Base-by-base conservation (phyloP, 2,329 filamentous ascomycete genomes). In the Fusarium sp. region DNA sequence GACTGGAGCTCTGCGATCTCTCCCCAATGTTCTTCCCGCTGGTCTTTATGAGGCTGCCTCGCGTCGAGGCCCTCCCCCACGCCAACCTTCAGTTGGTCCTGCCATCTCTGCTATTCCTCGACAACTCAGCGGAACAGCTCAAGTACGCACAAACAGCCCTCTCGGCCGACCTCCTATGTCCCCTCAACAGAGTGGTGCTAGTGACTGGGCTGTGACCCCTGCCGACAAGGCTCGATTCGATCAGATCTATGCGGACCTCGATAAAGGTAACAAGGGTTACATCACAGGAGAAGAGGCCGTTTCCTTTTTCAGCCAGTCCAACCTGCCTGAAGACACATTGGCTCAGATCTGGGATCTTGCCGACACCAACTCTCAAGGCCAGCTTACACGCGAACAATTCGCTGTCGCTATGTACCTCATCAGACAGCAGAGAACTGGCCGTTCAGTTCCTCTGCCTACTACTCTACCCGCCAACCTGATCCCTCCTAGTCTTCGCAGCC, bases 371-470 rank as follows among this genome's bases (percentile, higher is more conserved):
- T 96, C 93, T 9, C 92, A 94, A 72, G 96, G 96, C 12, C 90
- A 91, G 59, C 83, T 99, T 58, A 94, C 87, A 46, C 89, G 88
- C 72, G 96, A 99, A 71, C 94, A 97, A 74, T 99, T 99, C 77
- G 94, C 96, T 0, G 94, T 99, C 46, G 95, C 96, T 54, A 97
- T 99, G 94, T 97, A 97, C 77, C 85, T 99, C 51, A 97, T 99
- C 73, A 89, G 94, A 65, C 92, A 97, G 77, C 94, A 97, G 78
- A 88, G 94, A 55, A 91, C 87, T 69, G 91, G 90, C 66, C 88
- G 89, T 59, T 77, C 82, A 33, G 81, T 81, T 40, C 83, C 88
- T 30, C 80, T 98, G 33, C 96, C 96, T 3, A 83, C 90, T 23
- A 86, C 88, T n/a, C 82, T 99, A 41, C 94, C 95, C 11, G 83